A percentile compares a stretch with the other conserved stretches of the same genome.
Evolutionary conservation across 805 yeast genomes (phyloP).

Genomic region (Torulaspora microellipsoides): DNA sequence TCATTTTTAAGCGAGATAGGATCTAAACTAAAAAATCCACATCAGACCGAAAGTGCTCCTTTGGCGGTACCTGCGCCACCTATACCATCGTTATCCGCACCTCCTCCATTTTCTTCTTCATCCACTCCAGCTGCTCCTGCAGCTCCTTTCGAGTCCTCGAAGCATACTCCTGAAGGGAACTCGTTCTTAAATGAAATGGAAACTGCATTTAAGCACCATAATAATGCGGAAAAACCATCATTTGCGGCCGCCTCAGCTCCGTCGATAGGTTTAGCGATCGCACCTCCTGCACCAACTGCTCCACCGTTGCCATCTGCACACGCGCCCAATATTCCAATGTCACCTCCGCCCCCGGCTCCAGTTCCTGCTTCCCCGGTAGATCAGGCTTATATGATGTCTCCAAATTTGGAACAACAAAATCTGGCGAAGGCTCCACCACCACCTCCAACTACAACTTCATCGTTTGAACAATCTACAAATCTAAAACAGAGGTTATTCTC

Average conservation of each 20-base stretch:
- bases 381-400: background rate
- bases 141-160: constrained; percentile 3
- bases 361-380: constrained; percentile 16
- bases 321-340: constrained; percentile 18
- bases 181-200: constrained; percentile 8
- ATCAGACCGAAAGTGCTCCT: constrained; percentile 20
- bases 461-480: constrained; percentile 8
- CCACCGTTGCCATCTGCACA: constrained; percentile 29
- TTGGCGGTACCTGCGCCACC: constrained; percentile 13
- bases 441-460: constrained; percentile 15
- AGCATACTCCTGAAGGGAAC: constrained; percentile 6
- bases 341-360: constrained; percentile 20
- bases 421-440: constrained; percentile 17
- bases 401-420: constrained; percentile 4
- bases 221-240: constrained; percentile 8
- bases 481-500: constrained; percentile 32
- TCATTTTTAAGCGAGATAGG: constrained; percentile 32
- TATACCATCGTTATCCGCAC: constrained; percentile 15
- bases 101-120: constrained; percentile 14
- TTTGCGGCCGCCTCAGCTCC: constrained; percentile 10
- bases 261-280: constrained; percentile 6
- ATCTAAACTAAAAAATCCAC: constrained; percentile 21
- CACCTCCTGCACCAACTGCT: constrained; percentile 31
- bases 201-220: constrained; percentile 11
- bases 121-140: constrained; percentile 19